Conservation (phyloP, 108 stramenopile species). For the Asterionellopsis glacialis region DNA sequence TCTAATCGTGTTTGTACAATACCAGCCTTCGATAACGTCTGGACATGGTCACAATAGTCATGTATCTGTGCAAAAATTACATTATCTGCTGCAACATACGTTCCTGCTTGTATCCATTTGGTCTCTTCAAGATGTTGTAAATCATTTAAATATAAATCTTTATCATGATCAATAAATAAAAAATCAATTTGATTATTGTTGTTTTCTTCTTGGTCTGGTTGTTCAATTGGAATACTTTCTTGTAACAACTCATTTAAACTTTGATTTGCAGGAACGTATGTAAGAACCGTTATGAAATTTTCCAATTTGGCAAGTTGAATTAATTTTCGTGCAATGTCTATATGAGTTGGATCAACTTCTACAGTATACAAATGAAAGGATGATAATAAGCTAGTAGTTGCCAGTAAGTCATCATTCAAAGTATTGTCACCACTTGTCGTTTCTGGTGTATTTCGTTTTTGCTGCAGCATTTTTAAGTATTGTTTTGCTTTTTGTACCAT, state of each 20-base stretch:
- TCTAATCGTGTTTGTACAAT: conserved; percentile 51
- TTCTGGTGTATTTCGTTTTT: too few relatives aligned
- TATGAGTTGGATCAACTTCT: conserved; percentile 56
- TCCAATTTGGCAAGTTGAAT: conserved; percentile 50
- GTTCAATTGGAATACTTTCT: conserved; percentile 5
- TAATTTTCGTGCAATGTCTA: conserved; percentile 51
- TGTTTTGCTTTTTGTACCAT: conserved; percentile 17
- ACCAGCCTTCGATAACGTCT: conserved; percentile 28
- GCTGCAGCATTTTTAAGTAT: too few relatives aligned
- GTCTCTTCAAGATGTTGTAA: conserved; percentile 49
- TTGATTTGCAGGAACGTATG: not conserved
- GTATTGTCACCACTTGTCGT: too few relatives aligned
- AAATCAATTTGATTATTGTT: conserved; percentile 42
- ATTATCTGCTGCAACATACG: conserved; percentile 85
- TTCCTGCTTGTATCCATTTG: conserved; percentile 36
- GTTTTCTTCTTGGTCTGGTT: conserved; percentile 2
- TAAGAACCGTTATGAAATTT: conserved; percentile 40
- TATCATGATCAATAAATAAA: conserved; percentile 90
- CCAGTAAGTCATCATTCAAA: too few relatives aligned
- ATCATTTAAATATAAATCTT: conserved; percentile 73
- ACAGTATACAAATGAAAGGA: conserved; percentile 54
- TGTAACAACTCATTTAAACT: not conserved
- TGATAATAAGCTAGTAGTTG: not conserved
- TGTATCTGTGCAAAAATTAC: conserved; percentile 69
- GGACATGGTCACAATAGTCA: conserved; percentile 69